Evolutionary conservation across 805 yeast genomes (phyloP), one percentile per base, ranked within the genome.

Genomic region (Candida awuae): DNA sequence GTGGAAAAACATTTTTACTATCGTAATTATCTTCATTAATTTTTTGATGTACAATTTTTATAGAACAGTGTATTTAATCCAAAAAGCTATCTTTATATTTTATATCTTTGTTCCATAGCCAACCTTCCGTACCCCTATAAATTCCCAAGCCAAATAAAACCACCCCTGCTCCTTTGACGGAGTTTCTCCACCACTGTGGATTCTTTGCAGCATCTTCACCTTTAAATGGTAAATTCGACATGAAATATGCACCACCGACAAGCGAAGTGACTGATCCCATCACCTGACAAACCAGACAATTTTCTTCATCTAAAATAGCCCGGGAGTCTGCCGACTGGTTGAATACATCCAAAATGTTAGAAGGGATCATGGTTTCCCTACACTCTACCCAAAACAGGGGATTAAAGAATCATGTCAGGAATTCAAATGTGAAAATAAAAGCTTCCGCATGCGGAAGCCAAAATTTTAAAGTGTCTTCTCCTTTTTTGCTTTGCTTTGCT

Each of bases 1-100:
- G 94, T 52, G 97, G 97, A 7, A 88, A 88, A 53, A 78, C 79
- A 0, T 84, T 81, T 54, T 56, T 85, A 37, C 84, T 70, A 54
- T 27, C 41, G 4, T 45, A 39, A 35, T 20, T 33, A 8, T n/a
- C 5, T 5, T 17, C n/a, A 13, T 16, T 16, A 18, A 6, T 23
- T 22, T 14, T 18, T 20, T 14, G 31, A 28, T 27, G 20, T 10
- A 29, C 14, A 7, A 23, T 27, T 9, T 12, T 14, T 32, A 18
- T 22, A 21, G 17, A n/a, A n/a, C n/a, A n/a, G n/a, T n/a, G n/a
- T n/a, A n/a, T n/a, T n/a, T n/a, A n/a, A n/a, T n/a, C n/a, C n/a
- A n/a, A n/a, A n/a, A n/a, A n/a, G n/a, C n/a, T n/a, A n/a, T n/a
- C n/a, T 29, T 50, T 52, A 37, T 54, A 55, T 23, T 50, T 51